Evolutionary conservation across 2,329 filamentous ascomycete genomes (phyloP), one percentile per base, ranked within the genome.

Genomic region (Fusarium chuoi): DNA sequence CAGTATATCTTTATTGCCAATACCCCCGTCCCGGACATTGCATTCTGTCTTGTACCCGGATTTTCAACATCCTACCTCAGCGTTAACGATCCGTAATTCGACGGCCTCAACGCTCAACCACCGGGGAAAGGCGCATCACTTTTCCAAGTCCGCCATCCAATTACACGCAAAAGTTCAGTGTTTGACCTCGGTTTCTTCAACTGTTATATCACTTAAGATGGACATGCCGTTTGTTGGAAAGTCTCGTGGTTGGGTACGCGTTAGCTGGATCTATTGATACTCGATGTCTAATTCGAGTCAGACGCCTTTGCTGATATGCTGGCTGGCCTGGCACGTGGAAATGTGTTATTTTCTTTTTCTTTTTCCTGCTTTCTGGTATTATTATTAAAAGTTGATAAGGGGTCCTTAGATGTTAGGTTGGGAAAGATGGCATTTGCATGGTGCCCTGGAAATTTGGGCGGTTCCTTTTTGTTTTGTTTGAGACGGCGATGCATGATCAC

Each of bases 381-480:
- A 22, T 62, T 46, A 44, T 26, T 36, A 74, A 67, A 60, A 63
- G 49, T 52, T 73, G 52, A 56, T 64, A 67, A 58, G 46, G 49
- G 56, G 36, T 45, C 42, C 45, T 56, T 74, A 58, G 59, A 75
- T 56, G 24, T 41, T 44, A 5, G 67, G 67, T 44, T 65, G 74
- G 74, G 57, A 73, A 73, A 74, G 73, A 22, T 74, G 64, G 68
- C 52, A 68, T 77, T 74, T 66, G 67, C 63, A 76, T 44, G 73
- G 71, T 68, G 49, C 69, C 57, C 54, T 57, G 48, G 62, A 55
- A 68, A 51, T 46, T 55, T 22, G 65, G 52, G 58, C 54, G 59
- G 57, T 35, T 45, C 46, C 58, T 48, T 28, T 24, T 56, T 44
- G 17, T 57, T 44, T 55, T 49, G n/a, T 58, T 45, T 38, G 24